Base-by-base conservation (phyloP, 768 basidiomycete genomes). In the Collybiopsis confluens region DNA sequence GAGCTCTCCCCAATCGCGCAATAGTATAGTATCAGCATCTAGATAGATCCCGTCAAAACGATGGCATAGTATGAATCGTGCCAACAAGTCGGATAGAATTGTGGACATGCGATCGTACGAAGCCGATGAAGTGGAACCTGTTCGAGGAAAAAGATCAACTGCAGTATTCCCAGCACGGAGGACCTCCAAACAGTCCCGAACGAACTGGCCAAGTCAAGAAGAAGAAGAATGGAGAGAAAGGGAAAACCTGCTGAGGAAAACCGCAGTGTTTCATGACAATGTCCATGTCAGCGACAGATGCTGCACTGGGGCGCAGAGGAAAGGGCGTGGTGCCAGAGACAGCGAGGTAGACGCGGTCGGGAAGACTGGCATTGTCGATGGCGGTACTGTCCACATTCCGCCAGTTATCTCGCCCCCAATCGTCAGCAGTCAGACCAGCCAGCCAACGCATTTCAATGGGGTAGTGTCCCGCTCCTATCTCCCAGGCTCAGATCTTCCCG, bases 1-100 rank as follows among this genome's bases (percentile, higher is more conserved):
- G 4, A 99, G 74, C 60, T 98, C 96, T 65, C 97, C 95, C 97
- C 97, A 99, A 64, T 99, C 96, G 20, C 97, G 87, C 28, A 99
- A 71, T 61, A 99, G 84, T 58, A 99, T 83, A 8, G 93, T 98
- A 66, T 98, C 97, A 9, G 95, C 94, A 63, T 99, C 96, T 49
- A 99, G 83, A 65, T 98, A 99, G 45, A 94, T 90, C 13, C 96
- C 96, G 21, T 97, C 96, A 63, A 89, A 98, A 20, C 94, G 87
- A 68, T 99, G 92, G 57, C 92, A 94, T n/a, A 99, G 77, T 54
- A 98, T 86, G 68, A 98, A 99, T 21, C 96, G 87, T 16, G 92
- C 96, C n/a, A n/a, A n/a, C 88, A 98, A 92, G 63, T 90, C 88
- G 18, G 85, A 87, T 2, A 90, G 69, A 56, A 90, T 86, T 64